Evolutionary conservation across 129 eudicot species (phyloP), one percentile per base, ranked within the genome.

Genomic region (Chrysanthemum lavandulifolium): DNA sequence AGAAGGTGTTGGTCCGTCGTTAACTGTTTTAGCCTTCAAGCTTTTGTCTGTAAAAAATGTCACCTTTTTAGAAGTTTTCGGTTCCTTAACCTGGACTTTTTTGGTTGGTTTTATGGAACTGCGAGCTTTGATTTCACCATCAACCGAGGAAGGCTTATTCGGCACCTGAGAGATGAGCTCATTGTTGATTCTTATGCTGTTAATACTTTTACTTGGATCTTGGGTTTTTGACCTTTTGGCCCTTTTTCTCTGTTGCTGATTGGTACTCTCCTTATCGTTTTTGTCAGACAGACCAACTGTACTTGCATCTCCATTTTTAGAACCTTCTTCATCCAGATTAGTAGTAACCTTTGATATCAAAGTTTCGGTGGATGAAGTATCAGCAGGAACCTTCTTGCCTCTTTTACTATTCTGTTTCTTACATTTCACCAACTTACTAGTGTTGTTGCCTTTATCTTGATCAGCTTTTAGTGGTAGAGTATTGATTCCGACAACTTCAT

Each of bases 41-140:
- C 25, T 45, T 74, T 70, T 77, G 33, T 68, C 74, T 40, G 33
- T 13, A 66, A 74, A 63, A 73, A 77, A 77, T 5, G 73, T 76
- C 60, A 73, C 87, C 77, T 64, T 77, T 75, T 81, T 86, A 18
- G 55, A 52, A 65, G 58, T 29, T 59, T 58, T 69, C 61, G 67
- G 4, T 16, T 29, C 47, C 57, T 78, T 76, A 6, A 27, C 49
- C 10, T 61, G 76, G 61, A 10, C 27, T 33, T 69, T 78, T 59
- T 33, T 14, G 14, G 48, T 52, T 63, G 36, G 62, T 50, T 33
- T 55, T 40, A 77, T 60, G 47, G 62, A 54, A 60, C 49, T 50
- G 40, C 65, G 63, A 64, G 31, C 64, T 64, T 58, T 81, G 40
- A 65, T 71, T 63, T 69, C 53, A 16, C 48, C 43, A 58, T 67